phyloP scores from a whole-genome alignment of 768 basidiomycete genomes.

The Lyophyllum atratum region DNA sequence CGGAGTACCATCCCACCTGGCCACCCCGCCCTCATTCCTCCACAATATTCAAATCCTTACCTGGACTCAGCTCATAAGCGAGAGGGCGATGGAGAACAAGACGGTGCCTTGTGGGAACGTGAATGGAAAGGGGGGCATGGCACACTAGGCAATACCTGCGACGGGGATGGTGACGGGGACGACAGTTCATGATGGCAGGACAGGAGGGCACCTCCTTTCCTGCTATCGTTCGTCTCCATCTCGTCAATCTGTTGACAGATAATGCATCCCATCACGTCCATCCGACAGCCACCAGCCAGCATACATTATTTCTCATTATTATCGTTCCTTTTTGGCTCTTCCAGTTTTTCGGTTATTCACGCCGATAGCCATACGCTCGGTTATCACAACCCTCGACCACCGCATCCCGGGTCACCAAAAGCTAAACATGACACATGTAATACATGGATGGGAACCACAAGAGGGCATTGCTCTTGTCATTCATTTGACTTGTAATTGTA shows the following conservation, averaged over 20 bases:
- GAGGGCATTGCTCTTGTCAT: not conserved
- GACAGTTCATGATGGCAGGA: constrained; percentile 22
- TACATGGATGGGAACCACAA: constrained; percentile 1
- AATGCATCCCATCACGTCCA: not conserved
- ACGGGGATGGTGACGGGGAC: constrained; percentile 48
- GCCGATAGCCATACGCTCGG: not conserved
- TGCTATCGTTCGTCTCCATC: not conserved
- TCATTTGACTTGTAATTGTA: constrained; percentile 12
- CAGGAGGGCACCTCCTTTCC: not conserved
- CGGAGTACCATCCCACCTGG: constrained; percentile 55
- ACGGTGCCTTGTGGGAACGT: constrained; percentile 70
- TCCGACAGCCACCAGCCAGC: not conserved
- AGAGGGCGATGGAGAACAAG: constrained; percentile 7
- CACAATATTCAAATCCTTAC: constrained; percentile 21
- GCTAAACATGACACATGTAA: constrained; percentile 1
- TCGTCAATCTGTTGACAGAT: not conserved
- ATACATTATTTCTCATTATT: not conserved
- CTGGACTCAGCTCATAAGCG: constrained; percentile 21
- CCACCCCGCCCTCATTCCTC: constrained; percentile 55
- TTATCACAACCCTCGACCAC: not conserved
- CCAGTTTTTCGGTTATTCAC: not conserved
- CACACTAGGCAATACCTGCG: constrained; percentile 44
- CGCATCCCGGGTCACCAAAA: not conserved
- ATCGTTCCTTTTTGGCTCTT: not conserved
- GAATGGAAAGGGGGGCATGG: constrained; percentile 80